Conservation (phyloP, 345 rosid genomes). For the Firmiana major region DNA sequence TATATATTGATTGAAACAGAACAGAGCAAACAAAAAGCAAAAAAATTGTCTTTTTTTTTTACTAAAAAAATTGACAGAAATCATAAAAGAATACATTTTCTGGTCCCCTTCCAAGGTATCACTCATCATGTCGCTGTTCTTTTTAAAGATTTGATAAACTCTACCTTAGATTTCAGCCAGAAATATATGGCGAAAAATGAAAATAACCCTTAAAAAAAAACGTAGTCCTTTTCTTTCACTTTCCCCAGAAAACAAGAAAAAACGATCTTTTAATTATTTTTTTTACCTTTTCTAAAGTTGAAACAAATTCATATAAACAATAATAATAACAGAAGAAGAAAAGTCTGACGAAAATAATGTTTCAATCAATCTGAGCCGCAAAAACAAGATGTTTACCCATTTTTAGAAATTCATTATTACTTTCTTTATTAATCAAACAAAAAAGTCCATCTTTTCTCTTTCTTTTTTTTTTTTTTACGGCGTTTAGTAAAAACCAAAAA, state of each 20-base stretch:
- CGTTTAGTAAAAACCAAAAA: neutral
- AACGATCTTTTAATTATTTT: neutral
- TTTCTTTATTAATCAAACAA: neutral
- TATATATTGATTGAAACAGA: constrained; percentile 15
- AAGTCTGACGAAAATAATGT: constrained; percentile 24
- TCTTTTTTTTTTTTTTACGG: neutral
- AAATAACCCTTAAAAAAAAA: neutral
- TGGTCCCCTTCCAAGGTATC: constrained; percentile 19
- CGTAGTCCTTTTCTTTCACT: constrained; percentile 20
- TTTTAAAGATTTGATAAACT: neutral
- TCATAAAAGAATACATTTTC: neutral
- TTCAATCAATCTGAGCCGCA: constrained; percentile 36
- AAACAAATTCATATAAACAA: neutral
- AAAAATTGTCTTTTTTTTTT: neutral
- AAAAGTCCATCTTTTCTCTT: neutral
- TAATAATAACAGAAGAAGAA: constrained; percentile 4
- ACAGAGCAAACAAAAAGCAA: constrained; percentile 9
- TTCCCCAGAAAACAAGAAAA: constrained; percentile 19
- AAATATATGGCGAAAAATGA: neutral
- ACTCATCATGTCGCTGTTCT: neutral
- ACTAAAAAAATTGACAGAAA: neutral
- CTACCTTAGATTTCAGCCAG: neutral
- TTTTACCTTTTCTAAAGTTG: constrained; percentile 1
- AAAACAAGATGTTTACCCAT: constrained; percentile 21
- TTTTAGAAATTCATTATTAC: constrained; percentile 25